phyloP scores from a whole-genome alignment of 2,329 filamentous ascomycete species.

The Colletotrichum sansevieriae region DNA sequence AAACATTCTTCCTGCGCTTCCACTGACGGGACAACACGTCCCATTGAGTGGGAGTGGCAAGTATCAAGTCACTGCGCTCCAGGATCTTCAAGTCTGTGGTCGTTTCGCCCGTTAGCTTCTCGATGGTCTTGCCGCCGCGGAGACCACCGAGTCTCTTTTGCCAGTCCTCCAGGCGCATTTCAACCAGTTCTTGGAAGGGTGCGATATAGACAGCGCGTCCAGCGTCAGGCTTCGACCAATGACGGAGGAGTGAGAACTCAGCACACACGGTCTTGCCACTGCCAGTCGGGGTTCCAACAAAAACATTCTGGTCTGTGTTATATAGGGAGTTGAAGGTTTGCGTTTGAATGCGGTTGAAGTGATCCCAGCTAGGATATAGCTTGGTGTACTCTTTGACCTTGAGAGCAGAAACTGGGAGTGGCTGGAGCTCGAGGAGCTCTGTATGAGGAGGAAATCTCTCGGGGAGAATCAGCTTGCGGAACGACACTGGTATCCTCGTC shows the following conservation, averaged over 20 bases:
- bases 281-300: conserved; percentile 91
- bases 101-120: conserved; percentile 94
- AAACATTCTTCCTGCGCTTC: conserved; percentile 96
- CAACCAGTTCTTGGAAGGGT: conserved; percentile 93
- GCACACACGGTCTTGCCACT: conserved; percentile 98
- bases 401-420: conserved; percentile 87
- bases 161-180: conserved; percentile 87
- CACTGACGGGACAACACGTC: conserved; percentile 95
- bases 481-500: conserved; percentile 91
- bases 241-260: conserved; percentile 89
- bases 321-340: conserved; percentile 97
- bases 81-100: conserved; percentile 90
- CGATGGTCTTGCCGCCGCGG: conserved; percentile 86
- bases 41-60: conserved; percentile 96
- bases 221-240: conserved; percentile 79
- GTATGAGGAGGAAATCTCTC: conserved; percentile 97
- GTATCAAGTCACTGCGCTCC: conserved; percentile 86
- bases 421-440: conserved; percentile 90
- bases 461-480: conserved; percentile 93
- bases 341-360: conserved; percentile 98
- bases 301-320: conserved; percentile 91
- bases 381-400: conserved; percentile 86
- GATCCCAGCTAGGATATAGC: conserved; percentile 85
- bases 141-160: conserved; percentile 79
- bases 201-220: conserved; percentile 93